Percentiles rank a stretch among this genome's conserved stretches.
Evolutionary conservation across 1,284 basidiomycete species (phyloP).

Genomic region (Moesziomyces globuligerus): DNA sequence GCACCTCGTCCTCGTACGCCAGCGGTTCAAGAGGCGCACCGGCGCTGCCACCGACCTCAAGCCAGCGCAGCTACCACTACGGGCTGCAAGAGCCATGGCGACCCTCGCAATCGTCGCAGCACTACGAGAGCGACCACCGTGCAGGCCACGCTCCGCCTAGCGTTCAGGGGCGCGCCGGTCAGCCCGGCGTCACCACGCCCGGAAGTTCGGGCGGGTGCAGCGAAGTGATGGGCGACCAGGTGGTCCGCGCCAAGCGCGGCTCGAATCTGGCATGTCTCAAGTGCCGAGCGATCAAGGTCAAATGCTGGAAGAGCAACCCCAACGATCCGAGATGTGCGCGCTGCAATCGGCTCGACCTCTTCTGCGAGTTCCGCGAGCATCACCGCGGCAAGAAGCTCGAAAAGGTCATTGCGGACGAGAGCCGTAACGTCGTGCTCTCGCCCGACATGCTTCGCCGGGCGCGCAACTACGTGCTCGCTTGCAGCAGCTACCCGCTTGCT

Average conservation of each 20-base stretch:
- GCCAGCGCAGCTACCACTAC: constrained; percentile 1
- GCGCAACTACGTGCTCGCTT: constrained; percentile 14
- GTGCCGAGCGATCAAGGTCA: constrained; percentile 47
- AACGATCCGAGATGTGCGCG: constrained; percentile 37
- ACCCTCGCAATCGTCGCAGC: too few species aligned
- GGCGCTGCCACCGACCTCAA: constrained; percentile 1
- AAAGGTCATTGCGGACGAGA: constrained; percentile 40
- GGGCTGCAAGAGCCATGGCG: too few species aligned
- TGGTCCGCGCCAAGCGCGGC: constrained; percentile 30
- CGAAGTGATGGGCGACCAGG: background rate
- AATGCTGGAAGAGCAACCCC: constrained; percentile 43
- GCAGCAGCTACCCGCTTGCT: constrained; percentile 38
- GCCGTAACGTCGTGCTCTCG: constrained; percentile 22
- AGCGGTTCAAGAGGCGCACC: constrained; percentile 11
- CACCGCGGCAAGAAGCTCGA: constrained; percentile 49
- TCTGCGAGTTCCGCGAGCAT: constrained; percentile 47
- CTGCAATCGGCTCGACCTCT: constrained; percentile 42
- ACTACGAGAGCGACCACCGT: too few species aligned
- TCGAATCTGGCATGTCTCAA: constrained; percentile 50
- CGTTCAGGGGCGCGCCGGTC: too few species aligned
- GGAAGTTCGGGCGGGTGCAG: background rate
- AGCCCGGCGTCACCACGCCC: background rate
- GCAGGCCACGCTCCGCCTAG: too few species aligned
- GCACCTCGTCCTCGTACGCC: constrained; percentile 11
- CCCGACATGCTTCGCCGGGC: constrained; percentile 24